These are phyloP conservation scores for Erodium chrysanthum DNA, from an alignment of 441 rosid species.

Conservation along the genomic window DNA sequence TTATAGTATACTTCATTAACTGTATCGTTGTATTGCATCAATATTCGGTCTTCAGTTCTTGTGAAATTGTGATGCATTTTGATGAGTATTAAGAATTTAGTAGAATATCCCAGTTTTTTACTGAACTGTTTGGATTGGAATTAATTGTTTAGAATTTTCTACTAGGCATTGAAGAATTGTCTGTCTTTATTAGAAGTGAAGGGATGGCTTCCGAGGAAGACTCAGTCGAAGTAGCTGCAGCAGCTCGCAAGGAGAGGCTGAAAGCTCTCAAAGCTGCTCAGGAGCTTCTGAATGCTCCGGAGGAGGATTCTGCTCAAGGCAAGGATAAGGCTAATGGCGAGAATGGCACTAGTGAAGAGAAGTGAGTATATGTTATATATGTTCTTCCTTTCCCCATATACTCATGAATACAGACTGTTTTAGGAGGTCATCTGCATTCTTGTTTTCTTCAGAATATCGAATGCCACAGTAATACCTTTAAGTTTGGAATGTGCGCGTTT, in stretches of 20 bases:
- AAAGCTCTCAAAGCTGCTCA: constrained; percentile 69
- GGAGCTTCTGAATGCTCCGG: constrained; percentile 41
- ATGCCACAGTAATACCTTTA: no score
- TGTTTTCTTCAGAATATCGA: not conserved
- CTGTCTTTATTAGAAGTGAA: constrained; percentile 9
- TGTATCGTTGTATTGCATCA: not conserved
- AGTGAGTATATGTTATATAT: constrained; percentile 28
- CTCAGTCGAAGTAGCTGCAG: constrained; percentile 58
- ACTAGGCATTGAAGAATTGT: not conserved
- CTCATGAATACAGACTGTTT: not conserved
- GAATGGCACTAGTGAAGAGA: constrained; percentile 28
- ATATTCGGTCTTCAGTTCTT: not conserved
- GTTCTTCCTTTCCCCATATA: not conserved
- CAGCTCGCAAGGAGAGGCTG: constrained; percentile 66
- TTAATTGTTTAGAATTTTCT: not conserved
- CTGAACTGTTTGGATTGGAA: not conserved
- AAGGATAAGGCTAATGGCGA: constrained; percentile 26
- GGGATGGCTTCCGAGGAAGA: constrained; percentile 55
- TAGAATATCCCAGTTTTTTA: not conserved
- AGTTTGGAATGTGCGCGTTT: not conserved
- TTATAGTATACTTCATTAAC: not conserved
- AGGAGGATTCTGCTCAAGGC: constrained; percentile 26
- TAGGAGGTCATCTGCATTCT: not conserved
- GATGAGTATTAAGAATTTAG: not conserved
- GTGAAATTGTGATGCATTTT: not conserved